Base-by-base conservation (phyloP, 2,329 filamentous ascomycete species). In the Ceratocystis variospora region DNA sequence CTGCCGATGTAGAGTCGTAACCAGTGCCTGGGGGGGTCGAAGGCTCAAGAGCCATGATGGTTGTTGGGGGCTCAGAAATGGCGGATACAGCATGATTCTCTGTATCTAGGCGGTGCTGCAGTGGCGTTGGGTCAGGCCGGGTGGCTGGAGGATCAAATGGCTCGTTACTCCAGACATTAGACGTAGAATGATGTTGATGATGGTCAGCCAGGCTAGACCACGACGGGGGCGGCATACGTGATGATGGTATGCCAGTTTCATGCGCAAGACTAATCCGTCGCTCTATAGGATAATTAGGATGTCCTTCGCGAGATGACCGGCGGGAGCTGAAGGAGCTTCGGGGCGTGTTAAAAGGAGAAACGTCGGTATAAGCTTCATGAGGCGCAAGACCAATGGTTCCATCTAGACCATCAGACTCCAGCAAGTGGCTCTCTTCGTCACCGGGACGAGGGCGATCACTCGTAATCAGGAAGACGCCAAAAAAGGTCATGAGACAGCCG, bases 381-480 rank as follows among this genome's bases (percentile, higher is more conserved):
- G 82, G 75, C 0, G 75, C 73, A 22, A 87, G 79, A 46, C 82
- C 81, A 63, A 87, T 86, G 12, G 82, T 84, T 70, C 87, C 86
- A 69, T 87, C 84, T 17, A 84, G 78, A 45, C 83, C 83, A 57
- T 85, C 83, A 33, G 76, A 76, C 53, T 85, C 81, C 17, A 83
- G 71, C 6, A 72, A 69, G n/a, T 83, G 80, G 19, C 73, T 19
- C 6, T 86, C 83, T 2, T 84, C 81, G n/a, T 82, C 79, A 19
- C 81, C 81, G 10, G 79, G 77, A 15, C 75, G 77, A 63, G 82
- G 78, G 70, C 92, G 82, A 65, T 90, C 91, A 72, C 88, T 96
- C 1, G 94, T 97, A 72, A 99, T 96, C 70, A 96, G 83, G 76
- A 94, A 97, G n/a, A 99, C 94, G 8, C 94, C 94, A 68, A 93